Evolutionary conservation across 495 filamentous ascomycete species (phyloP).

Genomic region (Hypoxylon fuscum): DNA sequence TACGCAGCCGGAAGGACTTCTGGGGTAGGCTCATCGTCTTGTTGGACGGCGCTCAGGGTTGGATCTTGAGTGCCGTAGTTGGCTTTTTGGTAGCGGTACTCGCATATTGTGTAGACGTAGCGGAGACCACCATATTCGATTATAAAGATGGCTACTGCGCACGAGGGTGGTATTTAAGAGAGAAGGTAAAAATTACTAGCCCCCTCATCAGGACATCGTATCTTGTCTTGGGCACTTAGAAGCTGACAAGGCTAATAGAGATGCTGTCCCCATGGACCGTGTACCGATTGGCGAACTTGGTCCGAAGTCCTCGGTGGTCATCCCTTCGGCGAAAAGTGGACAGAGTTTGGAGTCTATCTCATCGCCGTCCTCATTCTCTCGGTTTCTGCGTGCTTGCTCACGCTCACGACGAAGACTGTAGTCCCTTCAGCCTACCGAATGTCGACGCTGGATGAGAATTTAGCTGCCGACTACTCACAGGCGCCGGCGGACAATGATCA

Average conservation of each 20-base stretch:
- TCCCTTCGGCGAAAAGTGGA: constrained; percentile 65
- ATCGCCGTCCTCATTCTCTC: constrained; percentile 75
- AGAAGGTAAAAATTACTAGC: constrained; percentile 56
- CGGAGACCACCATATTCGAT: constrained; percentile 85
- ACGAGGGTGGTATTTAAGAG: constrained; percentile 73
- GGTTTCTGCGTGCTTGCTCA: constrained; percentile 78
- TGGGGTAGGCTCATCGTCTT: constrained; percentile 78
- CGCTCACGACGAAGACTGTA: constrained; percentile 86
- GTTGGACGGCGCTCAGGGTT: constrained; percentile 92
- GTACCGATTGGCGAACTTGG: constrained; percentile 81
- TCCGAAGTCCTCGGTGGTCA: constrained; percentile 67
- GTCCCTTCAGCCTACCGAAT: constrained; percentile 88
- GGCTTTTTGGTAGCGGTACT: constrained; percentile 86
- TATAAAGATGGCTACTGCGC: constrained; percentile 90
- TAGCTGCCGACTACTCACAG: constrained; percentile 56
- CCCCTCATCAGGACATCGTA: neutral
- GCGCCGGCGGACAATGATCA: constrained; percentile 51
- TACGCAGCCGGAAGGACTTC: constrained; percentile 83
- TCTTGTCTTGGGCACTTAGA: neutral
- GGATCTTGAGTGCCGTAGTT: constrained; percentile 91
- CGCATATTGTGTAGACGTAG: constrained; percentile 89
- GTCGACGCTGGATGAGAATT: constrained; percentile 84
- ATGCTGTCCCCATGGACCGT: constrained; percentile 78
- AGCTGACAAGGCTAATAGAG: constrained; percentile 45
- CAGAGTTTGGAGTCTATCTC: constrained; percentile 81